A percentile compares a stretch with the other conserved stretches of the same genome.
phyloP scores from a whole-genome alignment of 1,139 yeast species.

The Lodderomyces metapsilosis region DNA sequence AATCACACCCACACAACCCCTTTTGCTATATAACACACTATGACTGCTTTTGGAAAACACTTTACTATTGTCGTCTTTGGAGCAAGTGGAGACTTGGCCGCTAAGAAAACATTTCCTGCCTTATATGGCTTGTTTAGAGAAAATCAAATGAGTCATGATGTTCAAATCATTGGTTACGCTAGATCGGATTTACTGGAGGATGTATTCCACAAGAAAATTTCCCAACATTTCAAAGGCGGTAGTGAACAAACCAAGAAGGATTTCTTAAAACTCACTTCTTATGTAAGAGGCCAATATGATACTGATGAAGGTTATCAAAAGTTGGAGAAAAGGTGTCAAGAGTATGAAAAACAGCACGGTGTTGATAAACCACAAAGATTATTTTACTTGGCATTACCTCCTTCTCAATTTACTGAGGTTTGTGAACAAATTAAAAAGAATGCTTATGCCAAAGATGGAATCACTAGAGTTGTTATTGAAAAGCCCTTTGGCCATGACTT shows the following conservation, averaged over 20 bases:
- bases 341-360: conserved; percentile 51
- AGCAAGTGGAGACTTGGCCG: conserved; percentile 96
- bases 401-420: conserved; percentile 82
- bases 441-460: conserved; percentile 67
- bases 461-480: conserved; percentile 84
- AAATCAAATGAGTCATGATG: conserved; percentile 69
- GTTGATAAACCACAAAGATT: conserved; percentile 60
- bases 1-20: no score
- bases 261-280: conserved; percentile 64
- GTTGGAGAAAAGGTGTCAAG: conserved; percentile 54
- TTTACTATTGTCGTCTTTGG: conserved; percentile 86
- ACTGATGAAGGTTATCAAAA: conserved; percentile 65
- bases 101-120: conserved; percentile 91
- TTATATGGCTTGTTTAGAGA: conserved; percentile 72
- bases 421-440: conserved; percentile 69
- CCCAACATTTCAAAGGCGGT: conserved; percentile 59
- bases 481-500: conserved; percentile 97
- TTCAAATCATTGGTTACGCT: conserved; percentile 87
- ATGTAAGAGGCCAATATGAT: conserved; percentile 80
- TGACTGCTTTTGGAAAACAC: conserved; percentile 51
- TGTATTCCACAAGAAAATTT: conserved; percentile 57
- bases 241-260: conserved; percentile 53
- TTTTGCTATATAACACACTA: no score
- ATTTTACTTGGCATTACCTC: conserved; percentile 93
- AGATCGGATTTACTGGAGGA: conserved; percentile 69